Evolutionary conservation across 345 rosid species (phyloP), one percentile per base, ranked within the genome.

Genomic region (Mangifera indica): DNA sequence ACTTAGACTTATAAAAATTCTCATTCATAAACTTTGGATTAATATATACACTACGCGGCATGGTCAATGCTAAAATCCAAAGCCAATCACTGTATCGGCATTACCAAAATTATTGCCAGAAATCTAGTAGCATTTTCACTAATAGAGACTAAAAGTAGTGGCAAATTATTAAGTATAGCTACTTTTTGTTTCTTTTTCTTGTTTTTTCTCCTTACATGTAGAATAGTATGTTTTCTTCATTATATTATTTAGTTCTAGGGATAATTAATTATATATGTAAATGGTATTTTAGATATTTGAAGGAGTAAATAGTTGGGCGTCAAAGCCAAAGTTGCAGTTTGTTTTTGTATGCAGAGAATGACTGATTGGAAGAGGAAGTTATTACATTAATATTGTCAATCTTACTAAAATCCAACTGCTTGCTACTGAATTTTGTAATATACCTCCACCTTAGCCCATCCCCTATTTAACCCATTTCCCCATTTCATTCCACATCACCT

Each of bases 261-360:
- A 34, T 34, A 34, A 34, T 34, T 34, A 34, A n/a, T n/a, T n/a
- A 3, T 5, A 37, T 6, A 37, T 37, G 42, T 37, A 37, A 37
- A 37, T 37, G 42, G 42, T 37, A n/a, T n/a, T n/a, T n/a, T n/a
- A 55, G 63, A 32, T 34, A 67, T 53, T 45, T 61, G 69, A 72
- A 46, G 51, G 17, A 10, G 5, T 55, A 46, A 10, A 46, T 46
- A 20, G 73, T 26, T 62, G 81, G 84, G 80, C 86, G 85, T 82
- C 69, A 84, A 63, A 78, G 82, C 85, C 84, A 60, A 84, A 73
- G 87, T 69, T 21, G 48, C 61, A 60, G 48, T 15, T 25, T 79
- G 85, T 78, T 75, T 51, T 60, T 63, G 71, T 60, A 64, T 61
- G 49, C 26, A 63, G 5, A 74, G 45, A 63, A 64, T 70, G 58